These are phyloP conservation scores for Knufia fluminis DNA, from an alignment of 2,329 filamentous ascomycete genomes.

Conservation along the genomic window DNA sequence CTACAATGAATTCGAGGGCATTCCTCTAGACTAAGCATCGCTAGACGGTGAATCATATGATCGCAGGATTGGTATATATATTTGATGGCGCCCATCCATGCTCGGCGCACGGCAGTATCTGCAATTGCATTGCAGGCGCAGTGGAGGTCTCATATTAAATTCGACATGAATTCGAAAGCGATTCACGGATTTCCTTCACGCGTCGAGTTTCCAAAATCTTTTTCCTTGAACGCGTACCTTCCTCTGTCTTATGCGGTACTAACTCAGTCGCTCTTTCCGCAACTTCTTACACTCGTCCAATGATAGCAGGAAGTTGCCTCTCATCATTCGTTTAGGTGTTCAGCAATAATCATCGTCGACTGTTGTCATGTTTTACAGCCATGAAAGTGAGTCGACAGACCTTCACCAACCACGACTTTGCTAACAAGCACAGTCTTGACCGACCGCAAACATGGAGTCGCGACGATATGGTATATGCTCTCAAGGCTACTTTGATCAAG, in stretches of 20 bases:
- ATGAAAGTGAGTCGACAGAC: constrained; percentile 59
- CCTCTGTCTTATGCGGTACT: too few species aligned
- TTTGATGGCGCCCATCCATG: not conserved
- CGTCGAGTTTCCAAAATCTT: too few species aligned
- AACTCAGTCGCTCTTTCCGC: too few species aligned
- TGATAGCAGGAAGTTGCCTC: not conserved
- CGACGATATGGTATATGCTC: constrained; percentile 73
- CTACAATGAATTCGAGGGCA: constrained; percentile 81
- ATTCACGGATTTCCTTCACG: not conserved
- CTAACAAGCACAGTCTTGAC: constrained; percentile 54
- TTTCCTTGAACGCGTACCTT: too few species aligned
- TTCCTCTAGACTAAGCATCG: constrained; percentile 48
- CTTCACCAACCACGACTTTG: not conserved
- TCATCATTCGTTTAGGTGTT: not conserved
- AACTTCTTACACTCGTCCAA: too few species aligned
- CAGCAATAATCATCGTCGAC: constrained; percentile 13
- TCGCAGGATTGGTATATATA: not conserved
- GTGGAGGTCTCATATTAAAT: not conserved
- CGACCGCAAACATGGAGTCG: constrained; percentile 78
- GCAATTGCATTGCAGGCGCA: not conserved
- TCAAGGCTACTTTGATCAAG: not conserved
- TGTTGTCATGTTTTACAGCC: constrained; percentile 77
- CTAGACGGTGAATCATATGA: not conserved
- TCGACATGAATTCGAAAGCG: not conserved
- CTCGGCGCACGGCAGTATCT: not conserved